Evolutionary conservation across 345 rosid genomes (phyloP).

Genomic region (Eucalyptus lansdowneana): DNA sequence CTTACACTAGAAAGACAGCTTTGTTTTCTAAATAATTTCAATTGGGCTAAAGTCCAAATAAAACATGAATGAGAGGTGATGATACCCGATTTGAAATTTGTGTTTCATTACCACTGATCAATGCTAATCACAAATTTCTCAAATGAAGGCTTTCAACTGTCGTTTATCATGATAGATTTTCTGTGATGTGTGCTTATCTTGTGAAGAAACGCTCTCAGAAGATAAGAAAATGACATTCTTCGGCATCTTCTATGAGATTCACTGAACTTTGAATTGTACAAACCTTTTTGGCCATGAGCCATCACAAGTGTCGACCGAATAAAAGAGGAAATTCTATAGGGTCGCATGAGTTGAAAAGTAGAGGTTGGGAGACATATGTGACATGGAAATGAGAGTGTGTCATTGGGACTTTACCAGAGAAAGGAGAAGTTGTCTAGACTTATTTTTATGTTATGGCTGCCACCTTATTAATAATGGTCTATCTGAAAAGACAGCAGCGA

Average conservation of each 20-base stretch:
- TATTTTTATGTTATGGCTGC: neutral
- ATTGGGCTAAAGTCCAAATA: neutral
- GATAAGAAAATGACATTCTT: neutral
- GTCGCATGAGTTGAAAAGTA: neutral
- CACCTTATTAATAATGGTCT: neutral
- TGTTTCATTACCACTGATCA: neutral
- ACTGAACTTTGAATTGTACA: neutral
- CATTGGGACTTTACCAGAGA: neutral
- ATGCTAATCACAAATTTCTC: neutral
- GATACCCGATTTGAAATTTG: neutral
- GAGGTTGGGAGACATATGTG: neutral
- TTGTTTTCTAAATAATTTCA: neutral
- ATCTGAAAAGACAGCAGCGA: neutral
- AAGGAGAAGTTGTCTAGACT: neutral
- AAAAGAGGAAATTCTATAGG: neutral
- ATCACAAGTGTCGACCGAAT: neutral
- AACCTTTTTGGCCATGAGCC: neutral
- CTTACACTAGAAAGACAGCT: neutral
- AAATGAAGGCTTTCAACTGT: neutral
- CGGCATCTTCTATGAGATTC: neutral
- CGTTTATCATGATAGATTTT: neutral
- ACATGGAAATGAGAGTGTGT: neutral
- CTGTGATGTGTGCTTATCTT: neutral
- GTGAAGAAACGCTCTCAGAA: neutral
- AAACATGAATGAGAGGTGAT: neutral